Evolutionary conservation across 495 filamentous ascomycete species (phyloP).

Genomic region (Bathelium albidoporum): DNA sequence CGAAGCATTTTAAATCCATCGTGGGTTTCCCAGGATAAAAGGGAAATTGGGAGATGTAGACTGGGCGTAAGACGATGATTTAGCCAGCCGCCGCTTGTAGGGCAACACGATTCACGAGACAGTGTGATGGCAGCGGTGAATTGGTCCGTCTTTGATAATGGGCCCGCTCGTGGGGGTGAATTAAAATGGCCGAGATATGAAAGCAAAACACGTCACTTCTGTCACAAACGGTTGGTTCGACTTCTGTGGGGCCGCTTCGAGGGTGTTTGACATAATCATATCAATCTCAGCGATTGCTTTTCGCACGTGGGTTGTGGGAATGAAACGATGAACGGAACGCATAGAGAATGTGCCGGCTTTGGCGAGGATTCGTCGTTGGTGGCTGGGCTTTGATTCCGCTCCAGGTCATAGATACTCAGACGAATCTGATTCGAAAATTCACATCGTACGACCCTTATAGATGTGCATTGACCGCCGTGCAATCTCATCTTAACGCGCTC

Average conservation of each 20-base stretch:
- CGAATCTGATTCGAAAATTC: neutral
- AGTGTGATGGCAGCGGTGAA: neutral
- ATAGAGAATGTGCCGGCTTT: neutral
- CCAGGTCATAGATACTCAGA: too few relatives aligned
- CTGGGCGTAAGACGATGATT: neutral
- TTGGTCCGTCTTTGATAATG: neutral
- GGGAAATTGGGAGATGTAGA: neutral
- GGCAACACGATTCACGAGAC: too few relatives aligned
- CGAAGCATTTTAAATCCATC: neutral
- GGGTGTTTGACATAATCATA: neutral
- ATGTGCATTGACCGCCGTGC: neutral
- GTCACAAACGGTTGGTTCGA: neutral
- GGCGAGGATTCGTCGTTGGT: neutral
- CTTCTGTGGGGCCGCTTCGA: neutral
- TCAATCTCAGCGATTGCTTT: neutral
- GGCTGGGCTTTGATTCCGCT: neutral
- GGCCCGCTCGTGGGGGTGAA: too few relatives aligned
- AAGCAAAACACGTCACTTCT: neutral
- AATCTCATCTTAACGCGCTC: neutral
- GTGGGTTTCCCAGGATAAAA: neutral
- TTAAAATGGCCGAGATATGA: neutral
- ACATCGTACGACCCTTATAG: too few relatives aligned
- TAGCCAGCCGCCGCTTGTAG: neutral
- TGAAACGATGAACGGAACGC: neutral
- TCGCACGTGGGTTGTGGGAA: neutral